Percentiles rank a stretch among this genome's conserved stretches.
phyloP scores from a whole-genome alignment of 768 basidiomycete genomes.

The Roridomyces roridus region DNA sequence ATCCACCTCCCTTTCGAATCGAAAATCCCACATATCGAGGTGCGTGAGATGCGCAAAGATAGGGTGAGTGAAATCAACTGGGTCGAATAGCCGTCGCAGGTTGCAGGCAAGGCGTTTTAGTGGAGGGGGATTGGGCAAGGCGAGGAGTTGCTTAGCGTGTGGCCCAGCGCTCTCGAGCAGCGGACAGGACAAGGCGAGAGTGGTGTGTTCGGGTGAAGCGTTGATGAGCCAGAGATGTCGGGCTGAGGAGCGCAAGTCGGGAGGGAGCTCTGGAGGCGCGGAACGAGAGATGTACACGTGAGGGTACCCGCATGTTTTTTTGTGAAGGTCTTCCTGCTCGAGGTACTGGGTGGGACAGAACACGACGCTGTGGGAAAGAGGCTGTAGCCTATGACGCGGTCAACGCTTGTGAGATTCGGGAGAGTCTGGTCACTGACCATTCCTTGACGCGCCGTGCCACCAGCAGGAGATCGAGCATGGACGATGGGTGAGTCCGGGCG shows the following conservation, averaged over 20 bases:
- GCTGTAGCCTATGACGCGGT: background rate
- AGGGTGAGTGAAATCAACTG: background rate
- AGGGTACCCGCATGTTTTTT: no score
- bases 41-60: background rate
- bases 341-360: no score
- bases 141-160: background rate
- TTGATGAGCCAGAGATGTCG: no score
- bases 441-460: background rate
- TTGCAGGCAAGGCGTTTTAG: background rate
- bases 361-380: no score
- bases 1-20: background rate
- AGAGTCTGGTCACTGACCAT: background rate
- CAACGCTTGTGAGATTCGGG: background rate
- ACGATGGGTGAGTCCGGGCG: background rate
- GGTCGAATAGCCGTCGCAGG: background rate
- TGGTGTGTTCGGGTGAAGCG: no score
- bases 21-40: background rate
- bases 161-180: background rate
- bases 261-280: no score
- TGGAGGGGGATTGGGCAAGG: background rate
- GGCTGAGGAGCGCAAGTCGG: no score
- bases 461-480: background rate
- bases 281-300: no score
- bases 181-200: conserved; percentile 1
- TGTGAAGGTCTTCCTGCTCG: no score